Percentiles rank a stretch among this genome's conserved stretches.
Conservation (phyloP, 2,329 filamentous ascomycete genomes). For the Pestalotiopsis sp. region DNA sequence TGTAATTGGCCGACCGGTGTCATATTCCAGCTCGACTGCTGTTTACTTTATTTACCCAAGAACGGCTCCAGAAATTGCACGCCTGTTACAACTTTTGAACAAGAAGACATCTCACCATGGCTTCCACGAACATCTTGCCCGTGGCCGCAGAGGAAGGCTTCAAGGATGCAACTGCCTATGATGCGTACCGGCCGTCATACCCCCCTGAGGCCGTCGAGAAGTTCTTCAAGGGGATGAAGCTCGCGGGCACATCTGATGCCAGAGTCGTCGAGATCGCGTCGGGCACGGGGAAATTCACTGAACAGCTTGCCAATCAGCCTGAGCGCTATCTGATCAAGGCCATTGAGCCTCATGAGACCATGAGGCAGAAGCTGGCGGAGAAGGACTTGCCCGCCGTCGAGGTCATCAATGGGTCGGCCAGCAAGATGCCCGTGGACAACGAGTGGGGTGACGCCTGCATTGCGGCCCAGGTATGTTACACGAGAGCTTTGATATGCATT, state of each 20-base stretch:
- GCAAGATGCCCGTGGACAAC: constrained; percentile 54
- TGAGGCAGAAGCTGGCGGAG: constrained; percentile 60
- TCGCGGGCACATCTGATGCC: constrained; percentile 47
- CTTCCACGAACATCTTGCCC: constrained; percentile 20
- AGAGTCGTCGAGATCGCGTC: constrained; percentile 66
- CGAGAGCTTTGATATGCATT: not conserved
- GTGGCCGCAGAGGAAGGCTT: constrained; percentile 61
- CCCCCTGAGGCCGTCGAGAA: constrained; percentile 56
- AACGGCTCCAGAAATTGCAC: not conserved
- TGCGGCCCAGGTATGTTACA: constrained; percentile 63
- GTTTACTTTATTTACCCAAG: not conserved
- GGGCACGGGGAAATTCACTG: constrained; percentile 73
- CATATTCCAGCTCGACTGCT: not conserved
- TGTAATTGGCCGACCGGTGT: not conserved
- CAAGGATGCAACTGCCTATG: constrained; percentile 64
- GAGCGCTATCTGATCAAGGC: constrained; percentile 64
- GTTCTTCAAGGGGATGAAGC: constrained; percentile 57
- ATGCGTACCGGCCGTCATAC: constrained; percentile 70
- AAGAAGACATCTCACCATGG: not conserved
- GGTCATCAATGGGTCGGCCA: constrained; percentile 60
- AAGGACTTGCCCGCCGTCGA: constrained; percentile 60
- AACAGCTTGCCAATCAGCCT: constrained; percentile 56
- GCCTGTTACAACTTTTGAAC: too few species aligned
- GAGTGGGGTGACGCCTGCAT: constrained; percentile 67
- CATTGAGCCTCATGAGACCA: constrained; percentile 66